Percentiles rank a stretch among this genome's conserved stretches.
Evolutionary conservation across 1,284 basidiomycete genomes (phyloP).

Genomic region (Xerocomus amazonicus): DNA sequence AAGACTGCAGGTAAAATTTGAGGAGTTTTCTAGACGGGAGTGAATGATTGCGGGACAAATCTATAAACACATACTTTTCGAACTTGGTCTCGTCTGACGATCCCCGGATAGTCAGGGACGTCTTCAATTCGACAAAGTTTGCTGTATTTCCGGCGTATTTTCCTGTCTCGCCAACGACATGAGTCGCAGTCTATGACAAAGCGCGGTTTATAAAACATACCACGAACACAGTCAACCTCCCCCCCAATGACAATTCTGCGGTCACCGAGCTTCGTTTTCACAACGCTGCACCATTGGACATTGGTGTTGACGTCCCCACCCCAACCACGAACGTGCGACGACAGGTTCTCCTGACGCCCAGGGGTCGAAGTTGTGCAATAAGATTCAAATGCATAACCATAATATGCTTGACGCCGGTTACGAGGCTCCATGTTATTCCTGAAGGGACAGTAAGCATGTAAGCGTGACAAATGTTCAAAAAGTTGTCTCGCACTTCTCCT

Average conservation of each 20-base stretch:
- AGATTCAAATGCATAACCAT: conserved; percentile 85
- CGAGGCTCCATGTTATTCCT: conserved; percentile 62
- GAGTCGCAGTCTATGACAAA: not conserved
- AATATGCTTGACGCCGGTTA: conserved; percentile 63
- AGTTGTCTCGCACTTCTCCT: conserved; percentile 55
- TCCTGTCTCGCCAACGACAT: conserved; percentile 35
- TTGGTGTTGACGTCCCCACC: conserved; percentile 90
- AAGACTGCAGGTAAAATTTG: conserved; percentile 96
- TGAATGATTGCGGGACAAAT: conserved; percentile 3
- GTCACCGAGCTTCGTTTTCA: conserved; percentile 83
- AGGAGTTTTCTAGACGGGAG: conserved; percentile 71
- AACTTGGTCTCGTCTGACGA: conserved; percentile 71
- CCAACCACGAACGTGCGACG: conserved; percentile 52
- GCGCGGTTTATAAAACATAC: conserved; percentile 38
- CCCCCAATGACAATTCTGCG: conserved; percentile 86
- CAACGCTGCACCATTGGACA: conserved; percentile 93
- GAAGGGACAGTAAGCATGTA: conserved; percentile 14
- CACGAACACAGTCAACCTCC: conserved; percentile 91
- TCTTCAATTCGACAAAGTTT: conserved; percentile 89
- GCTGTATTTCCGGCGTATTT: conserved; percentile 56
- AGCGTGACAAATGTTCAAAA: conserved; percentile 1
- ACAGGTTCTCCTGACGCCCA: conserved; percentile 18
- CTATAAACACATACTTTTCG: conserved; percentile 57
- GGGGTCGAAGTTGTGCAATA: conserved; percentile 63
- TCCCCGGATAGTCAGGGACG: conserved; percentile 76